Percentiles rank a stretch among this genome's conserved stretches.
Evolutionary conservation across 1,284 basidiomycete genomes (phyloP).

Genomic region (Ustilago lituana): DNA sequence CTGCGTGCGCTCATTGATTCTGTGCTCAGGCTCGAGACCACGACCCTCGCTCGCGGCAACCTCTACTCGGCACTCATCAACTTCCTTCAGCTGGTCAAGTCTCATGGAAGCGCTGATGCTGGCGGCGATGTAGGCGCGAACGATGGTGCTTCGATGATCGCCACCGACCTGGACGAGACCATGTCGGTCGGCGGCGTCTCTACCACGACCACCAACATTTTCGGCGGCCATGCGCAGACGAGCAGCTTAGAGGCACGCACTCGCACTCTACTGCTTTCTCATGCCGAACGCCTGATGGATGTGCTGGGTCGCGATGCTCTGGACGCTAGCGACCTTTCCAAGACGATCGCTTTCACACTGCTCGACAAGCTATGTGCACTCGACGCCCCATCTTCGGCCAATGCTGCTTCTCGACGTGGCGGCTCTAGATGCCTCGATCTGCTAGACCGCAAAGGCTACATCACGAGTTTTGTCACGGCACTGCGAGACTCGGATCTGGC

Average conservation of each 20-base stretch:
- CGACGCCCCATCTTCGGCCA: slow-evolving; percentile 42
- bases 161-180: slow-evolving; percentile 46
- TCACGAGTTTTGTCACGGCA: slow-evolving; percentile 83
- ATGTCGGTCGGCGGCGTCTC: slow-evolving; percentile 49
- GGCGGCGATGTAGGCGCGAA: slow-evolving; percentile 45
- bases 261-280: slow-evolving; percentile 71
- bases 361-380: slow-evolving; percentile 77
- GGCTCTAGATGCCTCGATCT: slow-evolving; percentile 73
- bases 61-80: slow-evolving; percentile 91
- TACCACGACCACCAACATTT: slow-evolving; percentile 32
- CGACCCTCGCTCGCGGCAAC: slow-evolving; percentile 93
- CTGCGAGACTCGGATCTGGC: slow-evolving; percentile 83
- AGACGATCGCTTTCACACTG: slow-evolving; percentile 88
- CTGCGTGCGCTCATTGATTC: slow-evolving; percentile 82
- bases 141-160: slow-evolving; percentile 49
- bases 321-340: slow-evolving; percentile 94
- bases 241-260: slow-evolving; percentile 74
- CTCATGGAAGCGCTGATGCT: slow-evolving; percentile 17
- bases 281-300: slow-evolving; percentile 77
- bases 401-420: slow-evolving; percentile 35
- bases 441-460: slow-evolving; percentile 79
- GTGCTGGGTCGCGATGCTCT: slow-evolving; percentile 89
- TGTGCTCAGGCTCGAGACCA: slow-evolving; percentile 78
- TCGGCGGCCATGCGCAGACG: slow-evolving; percentile 29
- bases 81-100: slow-evolving; percentile 77